Conservation (phyloP, 2,329 filamentous ascomycete genomes). For the Diaporthe sp. region DNA sequence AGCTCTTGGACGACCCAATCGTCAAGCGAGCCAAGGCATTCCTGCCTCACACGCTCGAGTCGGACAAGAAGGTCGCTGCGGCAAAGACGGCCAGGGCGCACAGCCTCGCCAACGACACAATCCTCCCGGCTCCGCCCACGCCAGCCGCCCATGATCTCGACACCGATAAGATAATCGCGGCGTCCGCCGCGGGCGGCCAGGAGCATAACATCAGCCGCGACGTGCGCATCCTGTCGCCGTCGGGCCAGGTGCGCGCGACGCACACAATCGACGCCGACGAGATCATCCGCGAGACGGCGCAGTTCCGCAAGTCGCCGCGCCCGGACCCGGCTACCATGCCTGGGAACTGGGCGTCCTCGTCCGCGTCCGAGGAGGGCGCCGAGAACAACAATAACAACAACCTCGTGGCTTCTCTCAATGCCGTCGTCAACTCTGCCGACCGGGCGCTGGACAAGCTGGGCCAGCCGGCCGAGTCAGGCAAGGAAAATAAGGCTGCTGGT, state of each 20-base stretch:
- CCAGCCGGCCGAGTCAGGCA: neutral
- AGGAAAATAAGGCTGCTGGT: constrained; percentile 33
- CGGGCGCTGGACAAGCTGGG: constrained; percentile 18
- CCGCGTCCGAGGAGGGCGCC: neutral
- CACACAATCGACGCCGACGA: constrained; percentile 33
- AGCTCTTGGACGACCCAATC: constrained; percentile 35
- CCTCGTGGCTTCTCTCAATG: constrained; percentile 17
- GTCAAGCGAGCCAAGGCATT: constrained; percentile 7
- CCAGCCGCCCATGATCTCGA: constrained; percentile 10
- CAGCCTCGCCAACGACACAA: constrained; percentile 17
- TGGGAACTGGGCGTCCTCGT: constrained; percentile 30
- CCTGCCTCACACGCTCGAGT: constrained; percentile 34
- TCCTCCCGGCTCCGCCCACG: neutral
- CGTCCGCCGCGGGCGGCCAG: neutral
- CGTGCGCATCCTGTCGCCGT: constrained; percentile 39
- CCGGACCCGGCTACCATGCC: constrained; percentile 31
- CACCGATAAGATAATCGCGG: constrained; percentile 18
- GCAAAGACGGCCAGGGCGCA: neutral
- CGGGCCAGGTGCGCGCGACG: constrained; percentile 33
- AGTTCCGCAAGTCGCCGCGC: constrained; percentile 40
- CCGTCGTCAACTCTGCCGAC: constrained; percentile 23
- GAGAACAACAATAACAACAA: neutral
- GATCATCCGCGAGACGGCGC: constrained; percentile 25
- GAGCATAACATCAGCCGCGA: constrained; percentile 36
- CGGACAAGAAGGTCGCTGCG: constrained; percentile 29